phyloP scores from a whole-genome alignment of 1,139 yeast genomes.

The Yamadazyma buinensis region DNA sequence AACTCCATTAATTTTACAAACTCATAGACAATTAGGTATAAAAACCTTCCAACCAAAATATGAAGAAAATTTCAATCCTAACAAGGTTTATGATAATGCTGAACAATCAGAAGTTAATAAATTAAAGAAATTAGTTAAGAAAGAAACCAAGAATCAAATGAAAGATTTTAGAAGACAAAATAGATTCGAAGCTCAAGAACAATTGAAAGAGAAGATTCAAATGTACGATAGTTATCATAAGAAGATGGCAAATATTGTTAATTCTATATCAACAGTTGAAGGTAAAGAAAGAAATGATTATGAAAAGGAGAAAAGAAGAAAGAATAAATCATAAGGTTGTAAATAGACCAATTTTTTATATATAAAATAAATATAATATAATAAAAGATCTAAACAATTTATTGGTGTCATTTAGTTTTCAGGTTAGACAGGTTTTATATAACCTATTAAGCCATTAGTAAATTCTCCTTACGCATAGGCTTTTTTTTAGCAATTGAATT shows the following conservation, averaged over 20 bases:
- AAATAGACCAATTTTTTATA: no score
- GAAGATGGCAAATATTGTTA: slow-evolving; percentile 83
- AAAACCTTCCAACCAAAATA: slow-evolving; percentile 86
- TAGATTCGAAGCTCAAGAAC: slow-evolving; percentile 82
- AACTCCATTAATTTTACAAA: slow-evolving; percentile 81
- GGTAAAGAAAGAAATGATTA: slow-evolving; percentile 92
- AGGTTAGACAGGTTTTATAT: no score
- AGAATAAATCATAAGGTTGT: no score
- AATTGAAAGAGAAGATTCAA: slow-evolving; percentile 71
- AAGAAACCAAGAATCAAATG: slow-evolving; percentile 83
- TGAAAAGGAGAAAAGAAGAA: slow-evolving; percentile 74
- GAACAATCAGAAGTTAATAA: slow-evolving; percentile 80
- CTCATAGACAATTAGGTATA: slow-evolving; percentile 83
- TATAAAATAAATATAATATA: no score
- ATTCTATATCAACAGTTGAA: slow-evolving; percentile 85
- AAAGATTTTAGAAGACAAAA: slow-evolving; percentile 90
- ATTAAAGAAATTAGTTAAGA: slow-evolving; percentile 80
- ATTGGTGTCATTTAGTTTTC: no score
- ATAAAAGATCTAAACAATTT: no score
- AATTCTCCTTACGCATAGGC: no score
- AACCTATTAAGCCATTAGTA: no score
- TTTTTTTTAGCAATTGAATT: no score
- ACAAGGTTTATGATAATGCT: slow-evolving; percentile 84
- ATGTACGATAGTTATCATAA: slow-evolving; percentile 78
- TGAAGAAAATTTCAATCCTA: slow-evolving; percentile 95